phyloP scores from a whole-genome alignment of 1,284 basidiomycete genomes.

The Tetrapyrgos nigripes region DNA sequence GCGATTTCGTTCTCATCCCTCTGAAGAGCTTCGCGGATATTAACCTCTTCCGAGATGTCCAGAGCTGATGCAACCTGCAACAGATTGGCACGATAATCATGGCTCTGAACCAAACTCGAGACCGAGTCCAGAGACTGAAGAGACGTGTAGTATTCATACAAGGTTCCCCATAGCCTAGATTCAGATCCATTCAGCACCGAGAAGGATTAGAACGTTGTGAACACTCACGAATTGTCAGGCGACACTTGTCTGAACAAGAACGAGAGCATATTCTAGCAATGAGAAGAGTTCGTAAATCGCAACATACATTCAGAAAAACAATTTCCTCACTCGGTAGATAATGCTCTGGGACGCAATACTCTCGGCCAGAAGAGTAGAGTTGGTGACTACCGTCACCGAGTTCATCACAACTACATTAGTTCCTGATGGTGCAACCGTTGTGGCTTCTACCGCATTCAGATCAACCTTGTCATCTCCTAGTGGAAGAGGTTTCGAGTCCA shows the following conservation, averaged over 20 bases:
- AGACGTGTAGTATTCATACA: not conserved
- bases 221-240: not conserved
- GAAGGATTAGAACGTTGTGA: not conserved
- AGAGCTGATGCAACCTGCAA: slow-evolving; percentile 6
- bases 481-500: too few species aligned
- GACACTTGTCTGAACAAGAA: not conserved
- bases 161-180: not conserved
- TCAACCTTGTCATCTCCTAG: too few species aligned
- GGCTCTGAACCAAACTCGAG: slow-evolving; percentile 3
- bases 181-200: not conserved
- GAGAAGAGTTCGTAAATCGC: not conserved
- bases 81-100: slow-evolving; percentile 6
- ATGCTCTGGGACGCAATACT: not conserved
- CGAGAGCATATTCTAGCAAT: not conserved
- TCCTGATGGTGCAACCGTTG: too few species aligned
- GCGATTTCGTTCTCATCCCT: slow-evolving; percentile 1
- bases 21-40: not conserved
- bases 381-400: too few species aligned
- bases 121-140: not conserved
- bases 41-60: not conserved
- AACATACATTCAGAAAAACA: not conserved
- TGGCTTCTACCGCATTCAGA: too few species aligned
- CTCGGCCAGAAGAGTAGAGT: too few species aligned
- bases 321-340: not conserved
- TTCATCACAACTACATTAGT: too few species aligned